These are phyloP conservation scores for Penicillium roqueforti DNA, from an alignment of 495 filamentous ascomycete genomes.

Conservation along the genomic window DNA sequence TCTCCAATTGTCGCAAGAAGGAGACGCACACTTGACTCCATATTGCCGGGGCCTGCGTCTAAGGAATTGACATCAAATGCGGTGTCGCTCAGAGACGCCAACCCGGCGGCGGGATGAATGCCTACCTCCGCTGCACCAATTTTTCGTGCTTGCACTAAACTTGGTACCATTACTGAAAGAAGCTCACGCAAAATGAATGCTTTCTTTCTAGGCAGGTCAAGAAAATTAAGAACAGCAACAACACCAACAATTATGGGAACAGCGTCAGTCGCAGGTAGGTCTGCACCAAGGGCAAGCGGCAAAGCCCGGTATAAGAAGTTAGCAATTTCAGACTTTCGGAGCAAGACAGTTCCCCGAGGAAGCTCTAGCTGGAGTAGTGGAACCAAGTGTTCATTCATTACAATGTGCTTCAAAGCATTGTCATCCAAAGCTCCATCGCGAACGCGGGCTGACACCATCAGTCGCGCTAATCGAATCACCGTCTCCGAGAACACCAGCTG, in stretches of 20 bases:
- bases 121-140: slow-evolving; percentile 90
- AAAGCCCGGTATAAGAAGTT: slow-evolving; percentile 67
- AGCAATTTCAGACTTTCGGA: slow-evolving; percentile 61
- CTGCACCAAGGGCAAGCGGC: slow-evolving; percentile 54
- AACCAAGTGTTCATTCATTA: slow-evolving; percentile 50
- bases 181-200: slow-evolving; percentile 81
- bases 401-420: slow-evolving; percentile 62
- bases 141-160: slow-evolving; percentile 86
- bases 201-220: slow-evolving; percentile 81
- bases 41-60: slow-evolving; percentile 69
- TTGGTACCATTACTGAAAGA: slow-evolving; percentile 74
- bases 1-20: slow-evolving; percentile 53
- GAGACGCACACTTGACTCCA: slow-evolving; percentile 65
- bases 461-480: slow-evolving; percentile 70
- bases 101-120: slow-evolving; percentile 85
- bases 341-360: slow-evolving; percentile 37
- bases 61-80: slow-evolving; percentile 58
- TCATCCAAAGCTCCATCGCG: slow-evolving; percentile 64
- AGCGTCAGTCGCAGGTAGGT: slow-evolving; percentile 65
- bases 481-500: slow-evolving; percentile 78
- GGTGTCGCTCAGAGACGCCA: slow-evolving; percentile 58
- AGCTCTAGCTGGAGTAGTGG: slow-evolving; percentile 38
- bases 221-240: slow-evolving; percentile 67
- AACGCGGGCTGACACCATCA: slow-evolving; percentile 66
- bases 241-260: slow-evolving; percentile 79